Evolutionary conservation across 257 asterid genomes (phyloP).

Genomic region (Nicotiana sylvestris): DNA sequence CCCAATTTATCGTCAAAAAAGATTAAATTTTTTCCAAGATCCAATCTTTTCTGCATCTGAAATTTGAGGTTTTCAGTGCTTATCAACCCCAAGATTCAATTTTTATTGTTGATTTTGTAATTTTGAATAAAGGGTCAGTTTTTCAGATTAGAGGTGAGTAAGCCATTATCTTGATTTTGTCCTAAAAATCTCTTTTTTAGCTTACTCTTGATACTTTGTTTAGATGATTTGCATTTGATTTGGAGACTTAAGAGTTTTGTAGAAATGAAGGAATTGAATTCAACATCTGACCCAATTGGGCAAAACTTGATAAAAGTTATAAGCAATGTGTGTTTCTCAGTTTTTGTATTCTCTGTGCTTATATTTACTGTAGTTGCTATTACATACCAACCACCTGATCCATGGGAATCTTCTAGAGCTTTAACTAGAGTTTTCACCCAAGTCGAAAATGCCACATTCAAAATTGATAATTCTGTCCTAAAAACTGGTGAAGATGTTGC

Average conservation of each 20-base stretch:
- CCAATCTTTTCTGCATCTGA: neutral
- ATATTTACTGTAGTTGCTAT: conserved; percentile 81
- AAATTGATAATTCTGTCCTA: conserved; percentile 67
- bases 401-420: conserved; percentile 99
- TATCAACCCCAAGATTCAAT: conserved; percentile 34
- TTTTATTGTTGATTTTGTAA: conserved; percentile 14
- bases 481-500: conserved; percentile 95
- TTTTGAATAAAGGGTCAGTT: conserved; percentile 16
- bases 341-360: conserved; percentile 86
- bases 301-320: conserved; percentile 72
- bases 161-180: conserved; percentile 7
- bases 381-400: conserved; percentile 98
- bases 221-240: conserved; percentile 16
- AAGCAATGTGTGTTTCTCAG: conserved; percentile 94
- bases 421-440: conserved; percentile 71
- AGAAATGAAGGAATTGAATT: conserved; percentile 62
- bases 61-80: conserved; percentile 1
- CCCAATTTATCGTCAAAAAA: neutral
- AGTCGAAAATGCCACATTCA: conserved; percentile 80
- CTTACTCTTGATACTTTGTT: neutral
- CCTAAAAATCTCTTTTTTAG: conserved; percentile 25
- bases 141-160: conserved; percentile 32
- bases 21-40: conserved; percentile 4
- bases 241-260: conserved; percentile 9
- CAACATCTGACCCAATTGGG: conserved; percentile 74